Conservation (phyloP, 345 rosid genomes). For the Kernera saxatilis region DNA sequence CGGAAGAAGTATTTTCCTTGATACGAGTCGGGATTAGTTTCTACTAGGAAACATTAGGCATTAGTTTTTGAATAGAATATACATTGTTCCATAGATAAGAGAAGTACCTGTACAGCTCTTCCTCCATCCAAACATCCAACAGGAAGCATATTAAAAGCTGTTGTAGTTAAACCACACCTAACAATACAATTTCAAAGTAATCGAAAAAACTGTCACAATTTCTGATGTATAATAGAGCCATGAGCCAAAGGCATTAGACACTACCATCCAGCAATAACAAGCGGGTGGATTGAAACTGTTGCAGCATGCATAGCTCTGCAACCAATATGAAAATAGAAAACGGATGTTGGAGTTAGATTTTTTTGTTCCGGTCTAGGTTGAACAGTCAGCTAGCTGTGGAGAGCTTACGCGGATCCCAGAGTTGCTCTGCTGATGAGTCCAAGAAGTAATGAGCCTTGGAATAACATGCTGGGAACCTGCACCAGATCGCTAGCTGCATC, state of each 20-base stretch:
- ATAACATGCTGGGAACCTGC: slow-evolving; percentile 83
- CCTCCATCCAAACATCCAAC: slow-evolving; percentile 98
- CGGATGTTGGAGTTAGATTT: background rate
- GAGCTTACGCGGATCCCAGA: slow-evolving; percentile 81
- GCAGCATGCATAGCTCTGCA: slow-evolving; percentile 88
- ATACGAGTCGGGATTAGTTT: background rate
- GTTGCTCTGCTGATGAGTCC: slow-evolving; percentile 89
- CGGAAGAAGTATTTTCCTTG: background rate
- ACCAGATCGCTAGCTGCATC: slow-evolving; percentile 75
- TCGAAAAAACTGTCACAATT: slow-evolving; percentile 1
- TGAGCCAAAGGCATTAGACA: slow-evolving; percentile 7
- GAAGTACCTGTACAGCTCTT: slow-evolving; percentile 81
- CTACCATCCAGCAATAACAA: slow-evolving; percentile 94
- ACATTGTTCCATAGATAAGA: background rate
- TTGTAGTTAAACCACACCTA: slow-evolving; percentile 96
- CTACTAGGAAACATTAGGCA: background rate
- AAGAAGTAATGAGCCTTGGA: slow-evolving; percentile 95
- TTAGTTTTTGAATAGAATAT: background rate
- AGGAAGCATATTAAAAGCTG: slow-evolving; percentile 94
- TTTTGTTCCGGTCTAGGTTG: background rate
- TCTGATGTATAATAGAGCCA: background rate
- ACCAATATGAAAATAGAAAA: background rate
- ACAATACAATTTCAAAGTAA: slow-evolving; percentile 17
- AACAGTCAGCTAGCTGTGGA: slow-evolving; percentile 22
- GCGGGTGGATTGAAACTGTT: slow-evolving; percentile 84